Conservation (phyloP, 2,329 filamentous ascomycete genomes). For the Tolypocladium nubicola region DNA sequence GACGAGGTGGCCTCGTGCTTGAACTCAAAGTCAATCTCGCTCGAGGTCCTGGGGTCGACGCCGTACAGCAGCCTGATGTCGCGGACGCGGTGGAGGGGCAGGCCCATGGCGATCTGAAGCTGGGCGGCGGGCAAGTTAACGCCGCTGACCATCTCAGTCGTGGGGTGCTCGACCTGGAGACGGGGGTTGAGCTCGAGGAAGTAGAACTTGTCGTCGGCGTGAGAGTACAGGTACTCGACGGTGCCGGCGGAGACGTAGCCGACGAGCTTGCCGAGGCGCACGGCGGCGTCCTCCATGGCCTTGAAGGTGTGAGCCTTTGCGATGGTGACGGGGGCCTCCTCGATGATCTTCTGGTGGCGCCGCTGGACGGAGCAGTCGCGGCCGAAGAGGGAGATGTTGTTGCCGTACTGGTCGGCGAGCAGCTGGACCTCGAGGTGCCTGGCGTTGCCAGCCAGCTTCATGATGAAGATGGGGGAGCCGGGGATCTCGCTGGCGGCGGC, state of each 20-base stretch:
- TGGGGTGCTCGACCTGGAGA: constrained; percentile 98
- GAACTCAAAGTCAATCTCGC: constrained; percentile 95
- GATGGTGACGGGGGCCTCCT: constrained; percentile 96
- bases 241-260: constrained; percentile 98
- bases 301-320: constrained; percentile 83
- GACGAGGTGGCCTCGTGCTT: constrained; percentile 66
- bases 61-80: constrained; percentile 96
- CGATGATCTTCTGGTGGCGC: constrained; percentile 98
- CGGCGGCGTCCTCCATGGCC: constrained; percentile 92
- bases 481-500: constrained; percentile 95
- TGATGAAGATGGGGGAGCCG: constrained; percentile 98
- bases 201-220: constrained; percentile 97
- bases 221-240: constrained; percentile 97
- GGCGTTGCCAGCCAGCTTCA: constrained; percentile 96
- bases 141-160: constrained; percentile 97
- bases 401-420: constrained; percentile 96
- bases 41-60: constrained; percentile 76
- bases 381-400: constrained; percentile 98
- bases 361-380: constrained; percentile 98
- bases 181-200: constrained; percentile 97
- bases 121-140: constrained; percentile 96
- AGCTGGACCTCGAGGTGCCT: constrained; percentile 96
- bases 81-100: constrained; percentile 87
- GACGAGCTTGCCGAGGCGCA: constrained; percentile 85
- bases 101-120: constrained; percentile 97